Evolutionary conservation across 176 grass and related monocot species (phyloP), one percentile per base, ranked within the genome.

Genomic region (Avena atlantica): DNA sequence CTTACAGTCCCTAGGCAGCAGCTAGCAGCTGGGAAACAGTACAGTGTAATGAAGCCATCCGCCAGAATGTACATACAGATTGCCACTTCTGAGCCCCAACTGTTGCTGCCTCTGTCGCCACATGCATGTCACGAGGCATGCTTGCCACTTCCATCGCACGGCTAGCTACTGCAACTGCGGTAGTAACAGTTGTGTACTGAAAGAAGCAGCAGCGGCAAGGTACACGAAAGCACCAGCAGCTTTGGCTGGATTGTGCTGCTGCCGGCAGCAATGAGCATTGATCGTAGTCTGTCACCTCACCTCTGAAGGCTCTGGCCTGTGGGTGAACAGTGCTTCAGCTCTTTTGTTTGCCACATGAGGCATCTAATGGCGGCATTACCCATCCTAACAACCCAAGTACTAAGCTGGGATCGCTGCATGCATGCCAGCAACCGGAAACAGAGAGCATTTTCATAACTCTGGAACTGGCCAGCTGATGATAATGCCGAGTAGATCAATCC

Each of bases 301-400:
- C 40, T 42, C 40, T 40, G 37, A 40, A 40, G 37, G 37, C 62
- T 56, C 65, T 67, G 81, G 9, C 14, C 59, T 75, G 57, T 49
- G 20, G n/a, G 48, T 16, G 68, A 70, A 65, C 76, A 81, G 81
- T 80, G 0, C 36, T 2, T 4, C 60, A 50, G 81, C 50, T 9
- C 11, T 67, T 91, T 8, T 81, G 85, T 2, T 84, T 27, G 59
- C 76, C 85, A 91, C 69, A 81, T 70, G 89, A 84, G 49, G 70
- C 81, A 76, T 69, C 36, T 75, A 81, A 61, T 84, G 58, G 61
- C 69, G 48, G 50, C 57, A 42, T 42, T 42, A 6, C 40, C 40
- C 40, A 42, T 42, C 40, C 80, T 84, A 91, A 60, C 85, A 84
- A 84, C 80, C 58, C 49, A 86, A 60, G 76, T 76, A 84, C 81